These are phyloP conservation scores for Scolecobasidium constrictum DNA, from an alignment of 2,329 filamentous ascomycete species.

Conservation along the genomic window DNA sequence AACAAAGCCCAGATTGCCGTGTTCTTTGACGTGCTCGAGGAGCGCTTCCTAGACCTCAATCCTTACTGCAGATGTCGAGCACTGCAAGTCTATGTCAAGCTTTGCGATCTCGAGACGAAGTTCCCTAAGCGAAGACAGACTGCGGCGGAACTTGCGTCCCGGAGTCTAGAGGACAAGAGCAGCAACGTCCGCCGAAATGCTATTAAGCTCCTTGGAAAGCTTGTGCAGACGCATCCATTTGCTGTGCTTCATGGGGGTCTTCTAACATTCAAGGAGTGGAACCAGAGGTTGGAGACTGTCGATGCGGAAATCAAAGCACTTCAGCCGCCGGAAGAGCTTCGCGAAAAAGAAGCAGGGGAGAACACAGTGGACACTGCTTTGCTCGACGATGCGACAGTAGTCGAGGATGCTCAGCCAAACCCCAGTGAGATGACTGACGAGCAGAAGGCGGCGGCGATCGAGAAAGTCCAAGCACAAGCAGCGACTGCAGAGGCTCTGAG, in stretches of 20 bases:
- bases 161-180: conserved; percentile 93
- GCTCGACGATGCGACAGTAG: conserved; percentile 78
- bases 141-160: conserved; percentile 74
- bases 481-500: conserved; percentile 81
- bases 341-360: conserved; percentile 47
- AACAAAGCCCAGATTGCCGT: conserved; percentile 91
- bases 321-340: conserved; percentile 68
- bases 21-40: conserved; percentile 93
- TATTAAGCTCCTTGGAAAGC: conserved; percentile 76
- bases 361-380: conserved; percentile 66
- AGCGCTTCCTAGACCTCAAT: conserved; percentile 91
- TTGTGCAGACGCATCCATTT: conserved; percentile 93
- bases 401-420: conserved; percentile 41
- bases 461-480: conserved; percentile 75
- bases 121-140: conserved; percentile 86
- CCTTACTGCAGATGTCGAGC: conserved; percentile 88
- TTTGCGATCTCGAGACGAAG: conserved; percentile 92
- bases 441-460: conserved; percentile 59
- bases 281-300: conserved; percentile 66
- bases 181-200: conserved; percentile 94
- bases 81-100: conserved; percentile 83
- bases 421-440: conserved; percentile 73
- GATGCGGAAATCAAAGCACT: conserved; percentile 73
- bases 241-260: conserved; percentile 83
- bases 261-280: conserved; percentile 78